Base-by-base conservation (phyloP, 495 filamentous ascomycete species). In the Hypoxylon fragiforme region DNA sequence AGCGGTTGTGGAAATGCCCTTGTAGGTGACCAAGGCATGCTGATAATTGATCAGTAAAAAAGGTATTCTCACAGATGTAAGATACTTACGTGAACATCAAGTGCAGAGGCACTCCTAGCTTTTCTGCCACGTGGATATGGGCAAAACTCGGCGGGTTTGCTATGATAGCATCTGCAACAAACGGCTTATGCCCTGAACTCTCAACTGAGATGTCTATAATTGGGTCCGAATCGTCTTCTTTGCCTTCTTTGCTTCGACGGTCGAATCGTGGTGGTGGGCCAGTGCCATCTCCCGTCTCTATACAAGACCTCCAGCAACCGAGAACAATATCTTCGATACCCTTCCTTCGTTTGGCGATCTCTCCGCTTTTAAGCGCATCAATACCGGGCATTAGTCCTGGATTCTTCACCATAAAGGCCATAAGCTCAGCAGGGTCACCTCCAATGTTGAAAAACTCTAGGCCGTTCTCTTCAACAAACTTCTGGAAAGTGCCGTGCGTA, bases 401-500 rank as follows among this genome's bases (percentile, higher is more conserved):
- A 67, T 94, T 90, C 64, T 90, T 89, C 15, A 91, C 88, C 89
- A 92, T 91, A 60, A 88, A 92, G 2, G 85, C 81, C 89, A 94
- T 94, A 18, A 94, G 77, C 60, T 89, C 83, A 1, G 83, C 76
- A 12, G 89, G 89, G 64, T 92, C 86, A 21, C 89, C 89, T 8
- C 89, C 88, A 28, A 92, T 89, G 37, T 71, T 79, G 71, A 90
- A 92, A 68, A 91, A 92, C 64, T 92, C 89, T 3, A 92, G 70
- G 0, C 81, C 85, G 62, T 83, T 81, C n/a, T 85, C 79, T 44
- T 81, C 73, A 15, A 92, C 80, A 47, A 88, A 86, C 3, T 81
- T 68, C 54, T 84, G 75, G 62, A 94, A 94, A 9, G 79, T 80
- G 2, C 80, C 72, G 69, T 94, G 89, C 0, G 89, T 92, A 12